Percentiles rank a stretch among this genome's conserved stretches.
Conservation (phyloP, 2,329 filamentous ascomycete genomes). For the Pseudodiploospora longispora region DNA sequence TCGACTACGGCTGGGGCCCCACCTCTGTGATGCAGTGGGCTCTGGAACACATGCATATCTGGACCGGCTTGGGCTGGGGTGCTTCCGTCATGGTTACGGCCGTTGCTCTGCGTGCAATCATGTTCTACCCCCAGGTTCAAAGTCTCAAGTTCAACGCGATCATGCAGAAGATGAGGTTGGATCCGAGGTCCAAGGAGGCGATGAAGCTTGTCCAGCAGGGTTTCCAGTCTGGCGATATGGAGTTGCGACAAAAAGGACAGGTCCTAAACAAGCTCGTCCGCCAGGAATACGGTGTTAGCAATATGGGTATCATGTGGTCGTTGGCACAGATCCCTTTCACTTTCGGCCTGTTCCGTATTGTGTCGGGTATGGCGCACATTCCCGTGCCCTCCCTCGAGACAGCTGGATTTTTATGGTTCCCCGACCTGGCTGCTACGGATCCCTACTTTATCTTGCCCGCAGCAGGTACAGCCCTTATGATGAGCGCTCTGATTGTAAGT, state of each 20-base stretch:
- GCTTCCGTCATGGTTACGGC: conserved; percentile 61
- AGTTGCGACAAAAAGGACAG: conserved; percentile 27
- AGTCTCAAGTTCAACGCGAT: conserved; percentile 38
- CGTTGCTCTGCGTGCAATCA: conserved; percentile 51
- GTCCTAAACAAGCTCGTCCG: conserved; percentile 28
- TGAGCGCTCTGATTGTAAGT: conserved; percentile 45
- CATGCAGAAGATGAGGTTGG: conserved; percentile 47
- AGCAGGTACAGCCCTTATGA: conserved; percentile 48
- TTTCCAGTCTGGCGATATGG: conserved; percentile 33
- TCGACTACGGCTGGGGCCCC: conserved; percentile 82
- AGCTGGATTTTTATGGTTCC: conserved; percentile 70
- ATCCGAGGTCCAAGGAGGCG: conserved; percentile 43
- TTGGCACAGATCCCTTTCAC: conserved; percentile 55
- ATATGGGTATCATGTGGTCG: conserved; percentile 27
- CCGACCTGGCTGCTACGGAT: conserved; percentile 67
- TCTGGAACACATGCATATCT: conserved; percentile 78
- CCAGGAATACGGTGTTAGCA: conserved; percentile 27
- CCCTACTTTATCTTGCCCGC: conserved; percentile 70
- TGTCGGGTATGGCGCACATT: conserved; percentile 64
- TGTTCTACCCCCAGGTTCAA: conserved; percentile 53
- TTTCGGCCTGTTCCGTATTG: conserved; percentile 71
- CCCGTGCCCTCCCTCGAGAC: conserved; percentile 72
- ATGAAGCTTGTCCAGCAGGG: conserved; percentile 43
- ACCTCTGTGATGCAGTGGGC: conserved; percentile 65
- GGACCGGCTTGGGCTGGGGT: conserved; percentile 73